Evolutionary conservation across 1,284 basidiomycete species (phyloP).

Genomic region (Fistulina hepatica): DNA sequence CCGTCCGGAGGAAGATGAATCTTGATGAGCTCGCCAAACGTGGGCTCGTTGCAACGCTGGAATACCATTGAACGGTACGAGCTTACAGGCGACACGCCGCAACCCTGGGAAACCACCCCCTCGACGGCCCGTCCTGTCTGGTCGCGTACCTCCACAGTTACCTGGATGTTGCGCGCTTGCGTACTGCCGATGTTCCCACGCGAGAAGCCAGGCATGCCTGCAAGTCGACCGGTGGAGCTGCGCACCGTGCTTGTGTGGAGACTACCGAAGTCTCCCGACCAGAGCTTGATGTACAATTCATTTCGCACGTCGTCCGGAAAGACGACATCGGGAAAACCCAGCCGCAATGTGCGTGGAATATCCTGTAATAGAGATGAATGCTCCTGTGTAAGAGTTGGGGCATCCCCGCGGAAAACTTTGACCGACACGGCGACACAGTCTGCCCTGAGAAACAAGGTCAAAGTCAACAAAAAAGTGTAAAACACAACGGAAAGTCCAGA

Average conservation of each 20-base stretch:
- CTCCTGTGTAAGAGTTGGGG: slow-evolving; percentile 65
- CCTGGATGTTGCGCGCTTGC: slow-evolving; percentile 70
- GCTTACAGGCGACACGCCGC: slow-evolving; percentile 72
- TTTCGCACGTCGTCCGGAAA: slow-evolving; percentile 90
- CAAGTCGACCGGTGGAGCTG: slow-evolving; percentile 29
- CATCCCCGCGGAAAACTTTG: slow-evolving; percentile 81
- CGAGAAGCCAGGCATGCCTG: slow-evolving; percentile 25
- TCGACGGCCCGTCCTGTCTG: slow-evolving; percentile 66
- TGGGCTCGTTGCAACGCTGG: slow-evolving; percentile 74
- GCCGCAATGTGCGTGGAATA: slow-evolving; percentile 70
- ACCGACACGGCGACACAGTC: slow-evolving; percentile 84
- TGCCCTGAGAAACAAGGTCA: slow-evolving; percentile 40
- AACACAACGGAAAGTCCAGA: slow-evolving; percentile 1
- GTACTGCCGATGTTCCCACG: slow-evolving; percentile 26
- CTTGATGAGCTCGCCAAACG: slow-evolving; percentile 91
- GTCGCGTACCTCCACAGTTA: slow-evolving; percentile 81
- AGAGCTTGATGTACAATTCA: slow-evolving; percentile 90
- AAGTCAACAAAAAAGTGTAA: neutral
- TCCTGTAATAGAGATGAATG: slow-evolving; percentile 83
- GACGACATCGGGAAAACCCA: slow-evolving; percentile 97
- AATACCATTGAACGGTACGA: slow-evolving; percentile 89
- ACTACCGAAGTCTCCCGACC: slow-evolving; percentile 74
- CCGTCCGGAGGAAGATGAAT: slow-evolving; percentile 64
- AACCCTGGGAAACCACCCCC: slow-evolving; percentile 71
- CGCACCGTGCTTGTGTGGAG: neutral